Percentiles rank a stretch among this genome's conserved stretches.
Evolutionary conservation across 1,139 yeast species (phyloP).

Genomic region (Keqinozyma sinolaborantium): DNA sequence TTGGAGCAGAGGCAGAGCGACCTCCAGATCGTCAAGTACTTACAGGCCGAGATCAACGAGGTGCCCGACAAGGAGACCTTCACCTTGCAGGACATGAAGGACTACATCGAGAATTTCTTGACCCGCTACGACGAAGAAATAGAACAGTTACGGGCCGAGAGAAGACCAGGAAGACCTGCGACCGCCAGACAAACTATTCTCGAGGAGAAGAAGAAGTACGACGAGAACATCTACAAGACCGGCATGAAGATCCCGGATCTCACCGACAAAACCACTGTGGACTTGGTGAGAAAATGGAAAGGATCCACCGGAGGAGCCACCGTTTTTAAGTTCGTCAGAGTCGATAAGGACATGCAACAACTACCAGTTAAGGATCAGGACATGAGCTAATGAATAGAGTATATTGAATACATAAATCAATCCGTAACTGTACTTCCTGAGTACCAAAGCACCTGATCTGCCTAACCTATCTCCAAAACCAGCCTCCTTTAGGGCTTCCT

Average conservation of each 20-base stretch:
- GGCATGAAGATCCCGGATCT: slow-evolving; percentile 80
- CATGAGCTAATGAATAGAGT: slow-evolving; percentile 7
- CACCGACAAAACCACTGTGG: slow-evolving; percentile 56
- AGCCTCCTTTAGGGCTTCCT: slow-evolving; percentile 11
- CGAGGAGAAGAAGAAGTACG: slow-evolving; percentile 60
- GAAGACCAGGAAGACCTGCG: slow-evolving; percentile 89
- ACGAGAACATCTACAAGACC: slow-evolving; percentile 55
- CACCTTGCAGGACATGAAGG: slow-evolving; percentile 53
- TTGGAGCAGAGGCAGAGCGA: slow-evolving; percentile 60
- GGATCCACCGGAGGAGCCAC: slow-evolving; percentile 81
- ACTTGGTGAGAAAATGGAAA: slow-evolving; percentile 66
- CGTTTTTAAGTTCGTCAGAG: slow-evolving; percentile 44
- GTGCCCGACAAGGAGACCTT: slow-evolving; percentile 42
- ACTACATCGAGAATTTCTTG: slow-evolving; percentile 61
- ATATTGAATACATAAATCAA: not conserved
- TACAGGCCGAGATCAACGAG: slow-evolving; percentile 59
- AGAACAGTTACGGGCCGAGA: slow-evolving; percentile 48
- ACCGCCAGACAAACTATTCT: slow-evolving; percentile 63
- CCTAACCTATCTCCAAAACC: slow-evolving; percentile 13
- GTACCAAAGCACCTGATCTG: not conserved
- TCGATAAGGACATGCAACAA: slow-evolving; percentile 29
- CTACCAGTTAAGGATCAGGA: slow-evolving; percentile 22
- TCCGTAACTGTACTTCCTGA: no score
- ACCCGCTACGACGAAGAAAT: slow-evolving; percentile 72
- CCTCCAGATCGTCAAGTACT: slow-evolving; percentile 51